phyloP scores from a whole-genome alignment of 1,284 basidiomycete genomes.

The Laetiporus sulphureus region DNA sequence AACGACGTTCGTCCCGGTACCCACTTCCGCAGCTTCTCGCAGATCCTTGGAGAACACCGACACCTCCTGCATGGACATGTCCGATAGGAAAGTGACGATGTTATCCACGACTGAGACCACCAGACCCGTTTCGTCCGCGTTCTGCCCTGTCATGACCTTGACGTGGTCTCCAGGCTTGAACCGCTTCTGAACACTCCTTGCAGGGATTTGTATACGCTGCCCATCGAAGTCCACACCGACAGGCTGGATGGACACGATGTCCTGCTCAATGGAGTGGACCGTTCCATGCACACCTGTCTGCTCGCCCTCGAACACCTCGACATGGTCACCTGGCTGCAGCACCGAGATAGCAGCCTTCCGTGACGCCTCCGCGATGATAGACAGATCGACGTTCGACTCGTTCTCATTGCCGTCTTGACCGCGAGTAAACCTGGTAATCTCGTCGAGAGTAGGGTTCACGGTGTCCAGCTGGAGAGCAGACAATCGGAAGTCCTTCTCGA shows the following conservation, averaged over 20 bases:
- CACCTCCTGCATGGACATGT: constrained; percentile 91
- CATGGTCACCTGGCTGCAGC: constrained; percentile 95
- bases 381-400: constrained; percentile 66
- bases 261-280: constrained; percentile 84
- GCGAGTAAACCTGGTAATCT: constrained; percentile 87
- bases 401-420: constrained; percentile 58
- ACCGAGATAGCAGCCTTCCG: constrained; percentile 83
- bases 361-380: constrained; percentile 84
- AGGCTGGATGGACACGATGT: constrained; percentile 82
- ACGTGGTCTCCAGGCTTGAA: constrained; percentile 98
- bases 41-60: constrained; percentile 97
- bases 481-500: constrained; percentile 94
- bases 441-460: constrained; percentile 93
- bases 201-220: constrained; percentile 83
- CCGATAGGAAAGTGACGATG: constrained; percentile 94
- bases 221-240: constrained; percentile 80
- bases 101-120: constrained; percentile 91
- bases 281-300: constrained; percentile 90
- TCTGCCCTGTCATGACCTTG: constrained; percentile 95
- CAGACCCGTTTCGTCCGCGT: constrained; percentile 92
- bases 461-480: constrained; percentile 79
- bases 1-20: constrained; percentile 81
- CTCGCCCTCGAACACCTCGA: constrained; percentile 97
- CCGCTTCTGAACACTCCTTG: constrained; percentile 85
- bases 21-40: constrained; percentile 94